A percentile compares a stretch with the other conserved stretches of the same genome.
phyloP scores from a whole-genome alignment of 176 grass and related monocot genomes.

The Triticum timopheevii region DNA sequence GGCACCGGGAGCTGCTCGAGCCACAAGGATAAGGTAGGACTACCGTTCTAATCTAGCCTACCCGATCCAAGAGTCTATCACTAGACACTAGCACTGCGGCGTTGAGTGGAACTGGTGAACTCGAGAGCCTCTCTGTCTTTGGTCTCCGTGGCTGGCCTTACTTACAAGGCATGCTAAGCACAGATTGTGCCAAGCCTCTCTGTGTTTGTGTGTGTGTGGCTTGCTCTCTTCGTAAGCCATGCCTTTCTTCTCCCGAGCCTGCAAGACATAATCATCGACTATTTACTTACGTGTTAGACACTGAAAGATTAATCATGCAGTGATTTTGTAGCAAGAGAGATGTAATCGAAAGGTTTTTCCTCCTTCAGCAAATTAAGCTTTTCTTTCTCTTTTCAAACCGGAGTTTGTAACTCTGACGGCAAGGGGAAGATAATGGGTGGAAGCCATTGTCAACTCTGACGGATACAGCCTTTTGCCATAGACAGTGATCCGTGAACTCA shows the following conservation, averaged over 20 bases:
- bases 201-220: background rate
- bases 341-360: background rate
- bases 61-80: no score
- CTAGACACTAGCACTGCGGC: no score
- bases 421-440: background rate
- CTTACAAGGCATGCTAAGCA: conserved; percentile 31
- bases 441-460: background rate
- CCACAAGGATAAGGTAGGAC: no score
- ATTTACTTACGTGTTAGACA: no score
- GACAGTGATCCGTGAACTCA: background rate
- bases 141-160: conserved; percentile 26
- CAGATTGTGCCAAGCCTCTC: background rate
- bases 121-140: background rate
- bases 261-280: no score
- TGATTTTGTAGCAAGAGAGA: no score
- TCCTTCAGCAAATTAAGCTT: background rate
- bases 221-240: conserved; percentile 15
- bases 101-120: no score
- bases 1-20: no score
- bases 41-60: no score
- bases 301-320: no score
- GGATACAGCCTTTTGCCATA: background rate
- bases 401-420: background rate
- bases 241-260: background rate
- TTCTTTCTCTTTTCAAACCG: background rate